Conservation (phyloP, 495 filamentous ascomycete genomes). For the Penicillium ochrochloron region DNA sequence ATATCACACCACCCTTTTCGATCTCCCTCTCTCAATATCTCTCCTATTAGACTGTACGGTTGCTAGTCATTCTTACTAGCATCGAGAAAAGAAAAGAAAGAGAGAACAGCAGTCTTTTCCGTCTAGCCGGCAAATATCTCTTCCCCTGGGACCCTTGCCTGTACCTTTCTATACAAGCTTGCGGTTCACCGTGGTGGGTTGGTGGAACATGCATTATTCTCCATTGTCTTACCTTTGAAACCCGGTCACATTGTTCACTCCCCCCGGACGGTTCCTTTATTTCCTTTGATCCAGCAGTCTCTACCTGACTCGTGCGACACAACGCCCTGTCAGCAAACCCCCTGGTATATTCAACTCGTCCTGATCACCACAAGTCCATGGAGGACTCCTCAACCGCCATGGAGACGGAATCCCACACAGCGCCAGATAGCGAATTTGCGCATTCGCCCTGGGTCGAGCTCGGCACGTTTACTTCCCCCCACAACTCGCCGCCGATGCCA, state of each 20-base stretch:
- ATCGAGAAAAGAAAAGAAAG: not conserved
- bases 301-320: constrained; percentile 16
- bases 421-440: constrained; percentile 51
- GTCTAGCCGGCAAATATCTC: not conserved
- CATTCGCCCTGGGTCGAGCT: constrained; percentile 59
- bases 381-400: constrained; percentile 34
- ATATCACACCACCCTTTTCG: not conserved
- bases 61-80: constrained; percentile 6
- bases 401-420: constrained; percentile 52
- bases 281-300: constrained; percentile 20
- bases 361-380: constrained; percentile 20
- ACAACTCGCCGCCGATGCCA: constrained; percentile 49
- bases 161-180: constrained; percentile 23
- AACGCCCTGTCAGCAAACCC: constrained; percentile 17
- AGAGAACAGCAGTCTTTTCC: not conserved
- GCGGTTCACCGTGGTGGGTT: constrained; percentile 19
- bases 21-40: constrained; percentile 4
- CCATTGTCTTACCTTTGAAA: constrained; percentile 39
- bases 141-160: constrained; percentile 3
- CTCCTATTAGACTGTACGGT: not conserved
- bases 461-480: constrained; percentile 48
- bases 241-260: constrained; percentile 30
- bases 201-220: constrained; percentile 43
- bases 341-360: not conserved
- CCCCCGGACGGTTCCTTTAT: constrained; percentile 10